Evolutionary conservation across 225 moss, liverwort and hornwort genomes (phyloP), one percentile per base, ranked within the genome.

Genomic region (Marchantia polymorpha): DNA sequence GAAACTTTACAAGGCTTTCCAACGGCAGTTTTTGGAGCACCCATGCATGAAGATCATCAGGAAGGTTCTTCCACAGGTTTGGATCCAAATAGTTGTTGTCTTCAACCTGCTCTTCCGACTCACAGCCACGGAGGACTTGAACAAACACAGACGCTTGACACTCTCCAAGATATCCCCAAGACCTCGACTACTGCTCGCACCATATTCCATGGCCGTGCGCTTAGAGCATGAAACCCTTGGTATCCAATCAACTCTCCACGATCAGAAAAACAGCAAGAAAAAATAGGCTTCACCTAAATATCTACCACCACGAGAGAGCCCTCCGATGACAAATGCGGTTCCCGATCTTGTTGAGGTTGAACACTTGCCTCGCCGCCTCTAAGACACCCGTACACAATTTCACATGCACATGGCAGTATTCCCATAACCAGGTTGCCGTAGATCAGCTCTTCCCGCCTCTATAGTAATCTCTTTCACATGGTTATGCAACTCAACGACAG

Each of bases 1-100:
- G 78, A 46, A 81, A 83, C 86, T 83, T 86, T 46, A 86, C 78
- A 52, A 86, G 75, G 52, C 83, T 86, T 47, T 83, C 81, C 74
- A 86, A 75, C 13, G 86, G 86, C 13, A 86, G 71, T 17, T 81
- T 59, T 0, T 83, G 78, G 46, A 86, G 75, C 39, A 86, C 78
- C 39, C 86, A 77, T n/a, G 83, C 83, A 0, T 83, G 81, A 8
- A 86, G 78, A 31, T 86, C 86, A 55, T 72, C 83, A 9, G 83
- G 83, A 30, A 86, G 65, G 46, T 63, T 78, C 71, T 79, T 83
- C 86, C 86, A 86, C 15, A 75, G 10, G 59, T 59, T 59, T 59
- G 75, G 75, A 75, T 75, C 75, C 75, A 75, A 19, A 22, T 75
- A 75, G 75, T 75, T 75, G 31, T 59, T 59, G 39, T 75, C 75